Conservation (phyloP, 345 rosid genomes). For the Citrus cavaleriei region DNA sequence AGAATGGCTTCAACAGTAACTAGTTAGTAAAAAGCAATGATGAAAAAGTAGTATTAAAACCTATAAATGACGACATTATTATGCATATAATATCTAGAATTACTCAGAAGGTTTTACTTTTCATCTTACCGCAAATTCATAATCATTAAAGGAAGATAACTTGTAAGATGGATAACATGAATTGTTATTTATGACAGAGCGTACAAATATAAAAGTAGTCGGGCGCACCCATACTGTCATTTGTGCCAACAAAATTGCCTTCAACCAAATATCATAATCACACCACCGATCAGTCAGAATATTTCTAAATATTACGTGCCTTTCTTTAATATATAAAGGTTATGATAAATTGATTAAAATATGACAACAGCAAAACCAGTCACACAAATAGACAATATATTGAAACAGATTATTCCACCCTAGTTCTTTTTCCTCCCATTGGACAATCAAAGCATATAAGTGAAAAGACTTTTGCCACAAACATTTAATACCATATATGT, state of each 20-base stretch:
- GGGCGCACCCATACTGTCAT: neutral
- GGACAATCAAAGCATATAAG: neutral
- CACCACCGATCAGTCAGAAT: neutral
- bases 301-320: neutral
- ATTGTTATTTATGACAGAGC: neutral
- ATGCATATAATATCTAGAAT: neutral
- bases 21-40: neutral
- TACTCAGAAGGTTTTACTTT: neutral
- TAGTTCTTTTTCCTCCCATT: neutral
- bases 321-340: neutral
- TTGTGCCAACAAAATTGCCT: neutral
- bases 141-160: neutral
- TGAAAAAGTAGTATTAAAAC: no score
- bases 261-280: neutral
- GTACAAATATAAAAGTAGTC: neutral
- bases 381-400: neutral
- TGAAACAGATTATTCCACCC: neutral
- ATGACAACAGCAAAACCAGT: neutral
- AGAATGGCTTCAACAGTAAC: neutral
- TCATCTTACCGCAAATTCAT: neutral
- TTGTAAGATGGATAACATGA: neutral
- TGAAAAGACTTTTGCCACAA: neutral
- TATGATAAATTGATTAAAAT: neutral
- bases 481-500: neutral
- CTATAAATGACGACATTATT: no score